phyloP scores from a whole-genome alignment of 1,284 basidiomycete genomes.

The Microbotryum lychnidis-dioicae region DNA sequence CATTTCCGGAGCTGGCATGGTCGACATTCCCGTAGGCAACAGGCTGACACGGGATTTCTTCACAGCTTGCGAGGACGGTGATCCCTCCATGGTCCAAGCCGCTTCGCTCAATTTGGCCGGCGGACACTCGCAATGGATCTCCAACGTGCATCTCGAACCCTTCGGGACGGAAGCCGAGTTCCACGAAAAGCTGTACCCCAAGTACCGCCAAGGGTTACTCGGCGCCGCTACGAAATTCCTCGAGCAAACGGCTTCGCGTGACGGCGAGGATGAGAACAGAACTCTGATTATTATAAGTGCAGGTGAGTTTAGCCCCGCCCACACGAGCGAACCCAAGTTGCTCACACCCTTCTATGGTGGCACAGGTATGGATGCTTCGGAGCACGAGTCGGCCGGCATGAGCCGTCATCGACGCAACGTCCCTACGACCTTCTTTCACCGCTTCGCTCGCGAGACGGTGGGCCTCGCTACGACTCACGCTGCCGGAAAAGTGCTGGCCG shows the following conservation, averaged over 20 bases:
- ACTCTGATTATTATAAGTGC: conserved; percentile 68
- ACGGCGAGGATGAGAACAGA: conserved; percentile 48
- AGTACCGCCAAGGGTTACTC: conserved; percentile 60
- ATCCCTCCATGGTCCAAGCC: conserved; percentile 23
- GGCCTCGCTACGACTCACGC: conserved; percentile 60
- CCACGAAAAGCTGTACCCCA: conserved; percentile 62
- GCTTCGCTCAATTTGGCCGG: conserved; percentile 33
- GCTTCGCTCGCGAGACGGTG: conserved; percentile 67
- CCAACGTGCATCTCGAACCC: conserved; percentile 73
- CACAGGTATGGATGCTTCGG: conserved; percentile 82
- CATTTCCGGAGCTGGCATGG: no score
- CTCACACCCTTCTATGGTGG: conserved; percentile 43
- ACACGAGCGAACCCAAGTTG: conserved; percentile 39
- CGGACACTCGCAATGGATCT: conserved; percentile 29
- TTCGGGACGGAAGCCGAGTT: conserved; percentile 71
- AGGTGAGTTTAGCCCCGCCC: conserved; percentile 47
- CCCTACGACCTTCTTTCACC: conserved; percentile 75
- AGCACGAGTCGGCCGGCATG: conserved; percentile 87
- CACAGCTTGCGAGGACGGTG: conserved; percentile 45
- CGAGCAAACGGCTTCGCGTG: conserved; percentile 52
- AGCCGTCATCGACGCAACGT: conserved; percentile 85
- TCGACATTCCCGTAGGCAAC: background rate
- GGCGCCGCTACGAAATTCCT: conserved; percentile 65
- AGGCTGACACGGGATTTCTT: background rate
- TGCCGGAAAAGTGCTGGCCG: conserved; percentile 65